A percentile compares a stretch with the other conserved stretches of the same genome.
Evolutionary conservation across 345 rosid genomes (phyloP).

Genomic region (Linum trigynum): DNA sequence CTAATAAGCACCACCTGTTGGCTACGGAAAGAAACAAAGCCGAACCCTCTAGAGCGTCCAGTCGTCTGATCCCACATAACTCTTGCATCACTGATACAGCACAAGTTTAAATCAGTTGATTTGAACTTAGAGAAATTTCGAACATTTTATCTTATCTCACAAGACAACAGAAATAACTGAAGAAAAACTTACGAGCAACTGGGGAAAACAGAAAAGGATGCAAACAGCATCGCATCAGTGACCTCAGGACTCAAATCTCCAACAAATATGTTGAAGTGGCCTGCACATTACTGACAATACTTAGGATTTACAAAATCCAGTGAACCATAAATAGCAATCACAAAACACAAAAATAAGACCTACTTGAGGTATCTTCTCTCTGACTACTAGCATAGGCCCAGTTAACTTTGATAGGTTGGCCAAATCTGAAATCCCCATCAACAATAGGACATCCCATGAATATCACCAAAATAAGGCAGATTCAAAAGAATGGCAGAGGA

Average conservation of each 20-base stretch:
- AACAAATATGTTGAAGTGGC: conserved; percentile 88
- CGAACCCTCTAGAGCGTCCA: conserved; percentile 96
- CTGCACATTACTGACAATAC: conserved; percentile 23
- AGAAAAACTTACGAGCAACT: conserved; percentile 80
- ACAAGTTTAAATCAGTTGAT: conserved; percentile 5
- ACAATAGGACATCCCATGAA: conserved; percentile 1
- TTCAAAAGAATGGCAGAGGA: neutral
- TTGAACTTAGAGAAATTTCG: neutral
- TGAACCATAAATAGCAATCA: conserved; percentile 5
- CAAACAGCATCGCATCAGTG: conserved; percentile 81
- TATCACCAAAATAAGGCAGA: conserved; percentile 7
- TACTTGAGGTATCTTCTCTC: conserved; percentile 96
- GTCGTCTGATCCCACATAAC: conserved; percentile 99
- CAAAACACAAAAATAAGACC: conserved; percentile 15
- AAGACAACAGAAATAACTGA: neutral
- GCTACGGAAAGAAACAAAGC: conserved; percentile 91
- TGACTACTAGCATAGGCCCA: conserved; percentile 99
- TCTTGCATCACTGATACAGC: conserved; percentile 60
- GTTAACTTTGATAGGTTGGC: conserved; percentile 98
- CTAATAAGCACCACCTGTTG: conserved; percentile 49
- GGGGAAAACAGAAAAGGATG: conserved; percentile 81
- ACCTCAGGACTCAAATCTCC: conserved; percentile 99
- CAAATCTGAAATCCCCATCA: conserved; percentile 47
- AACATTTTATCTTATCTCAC: neutral
- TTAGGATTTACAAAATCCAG: conserved; percentile 6